These are phyloP conservation scores for Speleostelium caveatum DNA, from an alignment of 78 protist genomes.

Conservation along the genomic window DNA sequence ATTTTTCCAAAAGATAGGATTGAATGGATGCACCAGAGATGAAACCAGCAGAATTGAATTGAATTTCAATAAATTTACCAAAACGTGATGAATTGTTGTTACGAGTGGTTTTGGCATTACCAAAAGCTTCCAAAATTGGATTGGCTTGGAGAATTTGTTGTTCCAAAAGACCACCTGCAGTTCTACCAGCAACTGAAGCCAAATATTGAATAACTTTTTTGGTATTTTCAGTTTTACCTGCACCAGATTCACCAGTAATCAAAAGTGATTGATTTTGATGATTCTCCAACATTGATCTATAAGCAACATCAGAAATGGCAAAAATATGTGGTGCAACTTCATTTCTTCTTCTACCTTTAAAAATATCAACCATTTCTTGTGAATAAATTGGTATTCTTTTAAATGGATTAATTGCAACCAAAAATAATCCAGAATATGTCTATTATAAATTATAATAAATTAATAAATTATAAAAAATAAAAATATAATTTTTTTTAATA, in stretches of 20 bases:
- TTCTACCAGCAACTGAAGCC: slow-evolving; percentile 92
- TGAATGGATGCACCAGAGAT: slow-evolving; percentile 94
- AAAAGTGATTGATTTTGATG: slow-evolving; percentile 91
- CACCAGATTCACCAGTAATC: slow-evolving; percentile 98
- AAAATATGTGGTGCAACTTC: slow-evolving; percentile 93
- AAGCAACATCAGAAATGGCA: slow-evolving; percentile 91
- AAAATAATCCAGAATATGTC: slow-evolving; percentile 95
- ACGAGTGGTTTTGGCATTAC: slow-evolving; percentile 93
- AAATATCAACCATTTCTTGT: slow-evolving; percentile 85
- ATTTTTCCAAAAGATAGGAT: slow-evolving; percentile 95
- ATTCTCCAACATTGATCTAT: slow-evolving; percentile 89
- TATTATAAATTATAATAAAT: neutral
- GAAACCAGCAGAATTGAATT: slow-evolving; percentile 92
- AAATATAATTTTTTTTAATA: neutral
- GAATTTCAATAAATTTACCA: slow-evolving; percentile 97
- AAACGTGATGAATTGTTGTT: slow-evolving; percentile 95
- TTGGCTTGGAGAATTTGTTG: slow-evolving; percentile 95
- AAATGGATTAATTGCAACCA: slow-evolving; percentile 96
- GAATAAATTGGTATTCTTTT: slow-evolving; percentile 91
- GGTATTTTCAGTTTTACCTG: slow-evolving; percentile 95
- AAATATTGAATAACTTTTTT: slow-evolving; percentile 96
- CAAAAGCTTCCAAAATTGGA: slow-evolving; percentile 96
- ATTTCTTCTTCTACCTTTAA: slow-evolving; percentile 85
- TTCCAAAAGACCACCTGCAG: slow-evolving; percentile 85
- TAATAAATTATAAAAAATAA: neutral